A percentile compares a stretch with the other conserved stretches of the same genome.
Conservation (phyloP, 768 basidiomycete genomes). For the Nidularia pulvinata region DNA sequence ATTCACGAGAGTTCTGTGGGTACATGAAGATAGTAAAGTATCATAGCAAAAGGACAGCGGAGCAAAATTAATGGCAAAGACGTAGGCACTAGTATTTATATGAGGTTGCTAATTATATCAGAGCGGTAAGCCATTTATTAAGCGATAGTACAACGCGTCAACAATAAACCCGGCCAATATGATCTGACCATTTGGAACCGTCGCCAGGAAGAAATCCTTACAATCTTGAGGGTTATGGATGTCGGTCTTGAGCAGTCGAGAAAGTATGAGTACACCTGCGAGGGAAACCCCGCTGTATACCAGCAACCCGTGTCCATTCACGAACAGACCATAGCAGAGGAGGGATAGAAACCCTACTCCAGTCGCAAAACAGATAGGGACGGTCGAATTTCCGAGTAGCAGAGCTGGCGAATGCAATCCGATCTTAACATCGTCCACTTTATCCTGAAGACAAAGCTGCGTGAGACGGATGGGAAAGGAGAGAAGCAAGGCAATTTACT, state of each 20-base stretch:
- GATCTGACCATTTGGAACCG: neutral
- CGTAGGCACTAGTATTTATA: too few species aligned
- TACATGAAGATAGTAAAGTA: too few species aligned
- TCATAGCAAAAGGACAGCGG: too few species aligned
- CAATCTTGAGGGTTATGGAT: neutral
- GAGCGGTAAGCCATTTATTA: neutral
- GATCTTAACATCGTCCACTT: neutral
- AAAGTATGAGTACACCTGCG: neutral
- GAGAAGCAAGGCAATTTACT: conserved; percentile 8
- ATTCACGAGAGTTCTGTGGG: too few species aligned
- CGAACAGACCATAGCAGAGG: neutral
- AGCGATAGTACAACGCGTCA: neutral
- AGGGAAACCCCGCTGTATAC: neutral
- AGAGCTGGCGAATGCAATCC: neutral
- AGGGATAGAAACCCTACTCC: neutral
- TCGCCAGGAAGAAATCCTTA: neutral
- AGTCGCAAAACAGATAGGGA: neutral
- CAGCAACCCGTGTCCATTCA: neutral
- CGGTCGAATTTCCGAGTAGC: neutral
- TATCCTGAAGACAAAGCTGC: neutral
- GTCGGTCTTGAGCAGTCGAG: neutral
- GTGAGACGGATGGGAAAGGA: neutral
- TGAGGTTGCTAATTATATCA: neutral
- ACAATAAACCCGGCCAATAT: neutral
- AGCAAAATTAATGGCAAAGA: too few species aligned